Evolutionary conservation across 257 asterid genomes (phyloP).

Genomic region (Cinchona pubescens): DNA sequence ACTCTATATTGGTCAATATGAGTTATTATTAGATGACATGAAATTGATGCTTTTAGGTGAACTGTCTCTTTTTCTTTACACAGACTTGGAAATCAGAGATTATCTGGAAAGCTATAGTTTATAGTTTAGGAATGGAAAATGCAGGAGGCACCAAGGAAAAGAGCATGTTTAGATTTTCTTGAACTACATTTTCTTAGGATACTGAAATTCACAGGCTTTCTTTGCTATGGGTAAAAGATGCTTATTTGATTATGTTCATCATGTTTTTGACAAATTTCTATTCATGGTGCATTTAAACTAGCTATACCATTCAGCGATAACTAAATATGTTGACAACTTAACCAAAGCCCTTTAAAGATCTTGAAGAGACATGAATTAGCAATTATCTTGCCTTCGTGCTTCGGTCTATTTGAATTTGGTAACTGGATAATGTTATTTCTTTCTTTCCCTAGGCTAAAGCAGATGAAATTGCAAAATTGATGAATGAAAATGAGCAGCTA

Average conservation of each 20-base stretch:
- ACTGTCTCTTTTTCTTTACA: background rate
- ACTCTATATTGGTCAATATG: too few species aligned
- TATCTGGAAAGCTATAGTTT: background rate
- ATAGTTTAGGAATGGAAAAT: background rate
- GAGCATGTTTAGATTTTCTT: background rate
- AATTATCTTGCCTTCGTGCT: background rate
- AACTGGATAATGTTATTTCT: background rate
- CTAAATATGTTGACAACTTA: background rate
- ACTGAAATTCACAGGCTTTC: background rate
- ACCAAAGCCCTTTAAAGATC: background rate
- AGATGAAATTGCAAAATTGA: constrained; percentile 86
- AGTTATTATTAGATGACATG: background rate
- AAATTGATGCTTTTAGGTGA: background rate
- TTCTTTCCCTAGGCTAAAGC: constrained; percentile 72
- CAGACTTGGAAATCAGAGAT: background rate
- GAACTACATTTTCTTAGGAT: background rate
- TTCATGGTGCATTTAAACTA: background rate
- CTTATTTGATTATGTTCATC: background rate
- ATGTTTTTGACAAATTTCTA: background rate
- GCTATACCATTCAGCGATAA: background rate
- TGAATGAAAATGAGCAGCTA: constrained; percentile 87
- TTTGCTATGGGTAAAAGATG: background rate
- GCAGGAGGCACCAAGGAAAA: background rate
- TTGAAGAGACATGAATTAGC: background rate
- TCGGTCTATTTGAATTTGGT: background rate